Evolutionary conservation across 2,329 filamentous ascomycete genomes (phyloP).

Genomic region (Xylaria sp.): DNA sequence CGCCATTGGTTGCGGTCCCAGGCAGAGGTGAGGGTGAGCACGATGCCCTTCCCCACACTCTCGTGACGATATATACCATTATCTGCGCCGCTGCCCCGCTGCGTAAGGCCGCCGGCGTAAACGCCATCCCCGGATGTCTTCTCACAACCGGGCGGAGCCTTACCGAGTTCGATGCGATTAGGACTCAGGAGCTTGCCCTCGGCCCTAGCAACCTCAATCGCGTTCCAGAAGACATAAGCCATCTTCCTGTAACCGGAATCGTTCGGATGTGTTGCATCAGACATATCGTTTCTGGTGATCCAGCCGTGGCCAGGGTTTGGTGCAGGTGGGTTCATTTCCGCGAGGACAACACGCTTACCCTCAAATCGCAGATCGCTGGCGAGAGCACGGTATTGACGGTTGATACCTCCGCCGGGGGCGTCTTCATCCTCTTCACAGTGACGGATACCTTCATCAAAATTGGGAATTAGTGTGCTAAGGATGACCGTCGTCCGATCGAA

Average conservation of each 20-base stretch:
- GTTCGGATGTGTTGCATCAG: too few species aligned
- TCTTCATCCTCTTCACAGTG: not conserved
- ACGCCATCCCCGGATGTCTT: not conserved
- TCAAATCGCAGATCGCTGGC: not conserved
- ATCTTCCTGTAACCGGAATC: not conserved
- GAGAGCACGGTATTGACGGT: not conserved
- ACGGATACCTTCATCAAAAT: too few species aligned
- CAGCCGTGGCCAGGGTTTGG: too few species aligned
- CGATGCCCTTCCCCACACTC: not conserved
- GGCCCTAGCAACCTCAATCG: not conserved
- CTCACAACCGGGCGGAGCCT: not conserved
- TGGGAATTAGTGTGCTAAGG: not conserved
- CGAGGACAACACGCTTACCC: not conserved
- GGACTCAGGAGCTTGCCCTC: too few species aligned
- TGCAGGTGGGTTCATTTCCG: not conserved
- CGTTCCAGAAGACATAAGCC: not conserved
- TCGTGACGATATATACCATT: not conserved
- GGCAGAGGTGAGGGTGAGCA: not conserved
- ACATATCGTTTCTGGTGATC: too few species aligned
- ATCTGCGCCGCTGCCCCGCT: not conserved
- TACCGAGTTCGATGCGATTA: not conserved
- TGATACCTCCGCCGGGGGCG: not conserved
- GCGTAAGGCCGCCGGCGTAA: not conserved
- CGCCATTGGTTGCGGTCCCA: not conserved
- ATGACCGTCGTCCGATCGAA: not conserved